Percentiles rank a stretch among this genome's conserved stretches.
Conservation (phyloP, 441 rosid genomes). For the Macaranga tanarius region DNA sequence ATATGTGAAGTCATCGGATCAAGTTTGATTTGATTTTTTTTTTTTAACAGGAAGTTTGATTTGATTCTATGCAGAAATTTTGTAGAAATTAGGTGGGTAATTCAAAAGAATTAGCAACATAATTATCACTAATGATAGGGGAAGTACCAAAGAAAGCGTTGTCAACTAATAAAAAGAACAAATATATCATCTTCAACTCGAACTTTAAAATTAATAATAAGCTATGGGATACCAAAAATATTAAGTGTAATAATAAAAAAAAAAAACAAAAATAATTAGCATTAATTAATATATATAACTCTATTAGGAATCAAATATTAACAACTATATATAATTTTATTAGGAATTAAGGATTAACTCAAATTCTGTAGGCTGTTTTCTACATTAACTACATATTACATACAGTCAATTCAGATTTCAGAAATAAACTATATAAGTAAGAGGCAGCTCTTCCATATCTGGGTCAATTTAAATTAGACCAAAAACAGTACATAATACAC, state of each 20-base stretch:
- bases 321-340: neutral
- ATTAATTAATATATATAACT: neutral
- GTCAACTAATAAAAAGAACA: neutral
- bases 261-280: too few relatives aligned
- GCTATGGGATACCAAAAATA: too few relatives aligned
- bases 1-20: neutral
- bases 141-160: neutral
- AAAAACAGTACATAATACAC: neutral
- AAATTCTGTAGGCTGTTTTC: neutral
- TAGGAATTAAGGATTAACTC: neutral
- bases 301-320: neutral
- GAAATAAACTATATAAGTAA: neutral
- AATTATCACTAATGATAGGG: neutral
- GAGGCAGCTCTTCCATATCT: neutral
- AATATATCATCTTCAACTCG: too few relatives aligned
- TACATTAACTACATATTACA: neutral
- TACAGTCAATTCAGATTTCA: slow-evolving; percentile 11
- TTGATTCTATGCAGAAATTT: too few relatives aligned
- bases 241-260: too few relatives aligned
- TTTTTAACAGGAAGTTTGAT: too few relatives aligned
- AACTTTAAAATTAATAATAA: too few relatives aligned
- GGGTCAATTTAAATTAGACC: neutral
- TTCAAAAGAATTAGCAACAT: neutral
- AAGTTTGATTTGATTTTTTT: neutral
- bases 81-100: neutral